phyloP scores from a whole-genome alignment of 306 rosid genomes.

The Cicer bijugum region DNA sequence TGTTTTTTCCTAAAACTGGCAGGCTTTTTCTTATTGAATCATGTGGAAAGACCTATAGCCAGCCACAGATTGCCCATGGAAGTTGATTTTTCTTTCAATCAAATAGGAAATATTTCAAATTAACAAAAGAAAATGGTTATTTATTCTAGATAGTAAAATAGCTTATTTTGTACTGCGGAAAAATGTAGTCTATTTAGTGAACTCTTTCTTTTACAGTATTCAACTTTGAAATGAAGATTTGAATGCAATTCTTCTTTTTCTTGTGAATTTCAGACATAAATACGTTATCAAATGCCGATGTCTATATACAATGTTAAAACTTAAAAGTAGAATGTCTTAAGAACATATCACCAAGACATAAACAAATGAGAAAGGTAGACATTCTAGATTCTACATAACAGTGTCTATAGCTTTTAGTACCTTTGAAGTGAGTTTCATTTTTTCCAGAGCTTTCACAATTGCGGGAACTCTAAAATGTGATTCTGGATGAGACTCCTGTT shows the following conservation, averaged over 20 bases:
- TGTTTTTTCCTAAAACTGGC: constrained; percentile 15
- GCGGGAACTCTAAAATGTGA: constrained; percentile 94
- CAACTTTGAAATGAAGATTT: constrained; percentile 9
- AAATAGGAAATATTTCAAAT: constrained; percentile 20
- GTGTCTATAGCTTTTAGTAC: constrained; percentile 44
- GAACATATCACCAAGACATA: constrained; percentile 19
- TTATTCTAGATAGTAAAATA: constrained; percentile 35
- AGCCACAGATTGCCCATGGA: constrained; percentile 4
- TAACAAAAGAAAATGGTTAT: constrained; percentile 17
- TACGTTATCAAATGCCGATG: constrained; percentile 17
- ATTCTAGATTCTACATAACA: not conserved
- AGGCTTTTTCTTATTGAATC: constrained; percentile 10
- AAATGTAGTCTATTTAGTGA: constrained; percentile 20
- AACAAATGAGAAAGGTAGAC: not conserved
- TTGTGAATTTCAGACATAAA: constrained; percentile 26
- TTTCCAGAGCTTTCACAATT: constrained; percentile 64
- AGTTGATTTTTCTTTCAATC: constrained; percentile 25
- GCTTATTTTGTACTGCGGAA: not conserved
- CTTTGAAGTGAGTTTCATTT: constrained; percentile 78
- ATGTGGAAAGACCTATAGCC: not conserved
- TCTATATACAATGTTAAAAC: constrained; percentile 4
- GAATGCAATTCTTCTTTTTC: not conserved
- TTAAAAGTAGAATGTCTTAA: not conserved
- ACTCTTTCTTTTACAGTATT: not conserved
- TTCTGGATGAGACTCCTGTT: constrained; percentile 97